These are phyloP conservation scores for Trichosporon ovoides DNA, from an alignment of 1,284 basidiomycete species.

Conservation along the genomic window DNA sequence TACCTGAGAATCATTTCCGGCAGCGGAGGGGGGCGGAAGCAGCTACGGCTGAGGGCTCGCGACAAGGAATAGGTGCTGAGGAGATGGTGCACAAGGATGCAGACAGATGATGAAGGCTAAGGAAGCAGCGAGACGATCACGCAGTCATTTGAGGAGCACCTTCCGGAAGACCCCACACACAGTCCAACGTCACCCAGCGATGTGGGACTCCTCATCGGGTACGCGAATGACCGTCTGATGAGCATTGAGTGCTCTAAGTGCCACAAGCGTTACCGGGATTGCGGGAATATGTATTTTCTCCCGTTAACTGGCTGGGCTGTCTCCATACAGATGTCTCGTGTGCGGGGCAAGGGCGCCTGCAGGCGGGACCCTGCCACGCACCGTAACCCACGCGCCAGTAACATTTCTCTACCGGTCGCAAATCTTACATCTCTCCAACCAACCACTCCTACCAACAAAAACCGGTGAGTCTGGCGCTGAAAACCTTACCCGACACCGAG, in stretches of 20 bases:
- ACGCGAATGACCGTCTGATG: too few relatives aligned
- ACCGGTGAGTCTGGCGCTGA: slow-evolving; percentile 12
- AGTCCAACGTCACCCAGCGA: not conserved
- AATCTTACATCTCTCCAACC: slow-evolving; percentile 13
- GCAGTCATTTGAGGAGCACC: too few relatives aligned
- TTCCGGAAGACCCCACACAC: too few relatives aligned
- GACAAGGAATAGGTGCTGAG: too few relatives aligned
- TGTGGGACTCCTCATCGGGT: not conserved
- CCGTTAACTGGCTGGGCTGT: not conserved
- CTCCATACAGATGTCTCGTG: slow-evolving; percentile 1
- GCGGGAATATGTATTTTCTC: slow-evolving; percentile 1
- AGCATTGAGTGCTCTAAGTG: not conserved
- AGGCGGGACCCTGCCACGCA: slow-evolving; percentile 1
- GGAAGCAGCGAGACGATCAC: too few relatives aligned
- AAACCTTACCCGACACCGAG: not conserved
- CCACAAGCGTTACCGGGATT: not conserved
- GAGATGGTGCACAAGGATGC: too few relatives aligned
- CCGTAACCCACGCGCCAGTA: slow-evolving; percentile 6
- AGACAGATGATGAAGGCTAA: too few relatives aligned
- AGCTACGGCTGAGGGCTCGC: too few relatives aligned
- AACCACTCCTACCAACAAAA: slow-evolving; percentile 9
- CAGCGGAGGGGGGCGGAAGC: not conserved
- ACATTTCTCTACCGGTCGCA: slow-evolving; percentile 1
- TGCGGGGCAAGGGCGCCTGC: slow-evolving; percentile 3
- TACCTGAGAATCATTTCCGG: too few relatives aligned